A percentile compares a stretch with the other conserved stretches of the same genome.
These are phyloP conservation scores for Penicillium cinerascens DNA, from an alignment of 495 filamentous ascomycete species.

Conservation along the genomic window DNA sequence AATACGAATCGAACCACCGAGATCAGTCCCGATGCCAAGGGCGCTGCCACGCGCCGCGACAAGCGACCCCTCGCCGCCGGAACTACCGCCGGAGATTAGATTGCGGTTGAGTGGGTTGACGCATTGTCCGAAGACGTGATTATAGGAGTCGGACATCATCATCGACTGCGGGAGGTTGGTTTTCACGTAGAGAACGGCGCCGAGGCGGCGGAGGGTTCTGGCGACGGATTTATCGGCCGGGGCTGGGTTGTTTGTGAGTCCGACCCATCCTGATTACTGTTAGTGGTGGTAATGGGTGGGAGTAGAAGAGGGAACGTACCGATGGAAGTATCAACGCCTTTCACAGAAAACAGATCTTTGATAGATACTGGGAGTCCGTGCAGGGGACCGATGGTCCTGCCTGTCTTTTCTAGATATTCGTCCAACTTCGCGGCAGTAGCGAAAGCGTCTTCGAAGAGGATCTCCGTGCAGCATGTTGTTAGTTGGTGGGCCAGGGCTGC, in stretches of 20 bases:
- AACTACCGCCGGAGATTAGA: constrained; percentile 59
- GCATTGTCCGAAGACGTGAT: constrained; percentile 47
- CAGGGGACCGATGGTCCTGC: constrained; percentile 54
- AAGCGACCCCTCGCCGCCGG: constrained; percentile 66
- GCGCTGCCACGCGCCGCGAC: constrained; percentile 55
- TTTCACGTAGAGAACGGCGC: constrained; percentile 59
- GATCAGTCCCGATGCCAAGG: constrained; percentile 66
- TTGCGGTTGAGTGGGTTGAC: constrained; percentile 55
- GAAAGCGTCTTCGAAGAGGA: constrained; percentile 54
- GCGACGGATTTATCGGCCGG: constrained; percentile 28
- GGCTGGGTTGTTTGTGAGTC: constrained; percentile 31
- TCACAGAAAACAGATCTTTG: constrained; percentile 62
- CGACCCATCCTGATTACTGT: constrained; percentile 32
- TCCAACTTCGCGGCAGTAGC: constrained; percentile 40
- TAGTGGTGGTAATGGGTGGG: background rate
- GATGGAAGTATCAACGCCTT: constrained; percentile 50
- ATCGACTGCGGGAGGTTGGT: constrained; percentile 58
- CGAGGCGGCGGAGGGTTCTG: constrained; percentile 29
- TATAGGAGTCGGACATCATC: constrained; percentile 57
- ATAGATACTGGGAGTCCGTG: constrained; percentile 67
- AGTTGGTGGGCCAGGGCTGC: constrained; percentile 57
- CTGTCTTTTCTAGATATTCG: constrained; percentile 33
- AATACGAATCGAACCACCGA: constrained; percentile 63
- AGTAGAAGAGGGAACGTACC: constrained; percentile 18
- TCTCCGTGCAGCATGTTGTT: constrained; percentile 62